These are phyloP conservation scores for Carex parvula DNA, from an alignment of 176 grass and related monocot genomes.

Conservation along the genomic window DNA sequence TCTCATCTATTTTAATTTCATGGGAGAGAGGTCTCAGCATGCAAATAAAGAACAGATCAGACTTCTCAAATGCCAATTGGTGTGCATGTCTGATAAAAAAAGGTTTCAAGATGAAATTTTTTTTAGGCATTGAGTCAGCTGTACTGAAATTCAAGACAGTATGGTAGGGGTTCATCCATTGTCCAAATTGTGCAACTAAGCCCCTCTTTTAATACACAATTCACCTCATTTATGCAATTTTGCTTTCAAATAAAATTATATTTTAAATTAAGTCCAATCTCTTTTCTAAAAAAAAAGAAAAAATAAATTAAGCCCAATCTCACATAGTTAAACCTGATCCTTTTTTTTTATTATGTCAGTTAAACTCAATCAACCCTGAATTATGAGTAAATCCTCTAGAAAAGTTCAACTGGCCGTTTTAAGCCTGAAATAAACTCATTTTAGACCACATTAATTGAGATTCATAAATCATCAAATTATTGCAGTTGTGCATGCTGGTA, in stretches of 20 bases:
- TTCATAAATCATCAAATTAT: neutral
- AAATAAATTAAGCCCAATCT: too few species aligned
- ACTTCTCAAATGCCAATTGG: conserved; percentile 85
- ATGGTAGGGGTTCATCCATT: neutral
- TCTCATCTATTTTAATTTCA: conserved; percentile 82
- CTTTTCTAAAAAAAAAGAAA: neutral
- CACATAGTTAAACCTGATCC: too few species aligned
- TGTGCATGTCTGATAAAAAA: conserved; percentile 63
- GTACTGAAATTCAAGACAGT: neutral
- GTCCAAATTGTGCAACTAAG: neutral
- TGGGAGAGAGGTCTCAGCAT: conserved; percentile 78
- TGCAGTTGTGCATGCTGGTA: neutral
- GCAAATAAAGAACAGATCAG: conserved; percentile 96
- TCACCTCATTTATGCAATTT: neutral
- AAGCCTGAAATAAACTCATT: neutral
- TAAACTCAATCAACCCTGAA: neutral
- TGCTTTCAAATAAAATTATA: neutral
- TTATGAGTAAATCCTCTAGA: neutral
- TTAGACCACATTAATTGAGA: neutral
- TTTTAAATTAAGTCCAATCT: neutral
- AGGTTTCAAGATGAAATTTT: neutral
- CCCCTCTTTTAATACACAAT: neutral
- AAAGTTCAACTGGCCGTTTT: neutral
- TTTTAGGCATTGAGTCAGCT: neutral
- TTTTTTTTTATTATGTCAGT: neutral